A percentile compares a stretch with the other conserved stretches of the same genome.
These are phyloP conservation scores for Solanum phureja DNA, from an alignment of 257 asterid species.

Conservation along the genomic window DNA sequence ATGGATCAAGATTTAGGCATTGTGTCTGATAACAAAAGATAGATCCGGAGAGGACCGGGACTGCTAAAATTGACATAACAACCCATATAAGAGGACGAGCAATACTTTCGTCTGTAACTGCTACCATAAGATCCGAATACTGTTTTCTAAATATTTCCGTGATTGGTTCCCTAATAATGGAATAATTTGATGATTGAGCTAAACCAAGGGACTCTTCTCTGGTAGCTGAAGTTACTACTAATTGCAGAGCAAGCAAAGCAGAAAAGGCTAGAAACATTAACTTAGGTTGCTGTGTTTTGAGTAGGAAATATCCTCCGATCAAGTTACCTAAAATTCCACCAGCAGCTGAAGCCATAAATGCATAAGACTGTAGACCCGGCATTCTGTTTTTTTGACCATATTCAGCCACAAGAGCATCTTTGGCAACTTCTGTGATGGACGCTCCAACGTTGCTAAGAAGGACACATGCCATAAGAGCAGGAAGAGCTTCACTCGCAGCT, in stretches of 20 bases:
- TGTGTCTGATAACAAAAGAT: conserved; percentile 84
- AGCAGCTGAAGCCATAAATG: conserved; percentile 64
- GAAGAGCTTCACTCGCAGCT: conserved; percentile 45
- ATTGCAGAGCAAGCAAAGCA: conserved; percentile 46
- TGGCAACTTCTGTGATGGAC: conserved; percentile 74
- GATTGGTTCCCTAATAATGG: conserved; percentile 21
- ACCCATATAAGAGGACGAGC: conserved; percentile 54
- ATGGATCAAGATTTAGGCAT: conserved; percentile 54
- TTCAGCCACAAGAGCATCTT: conserved; percentile 78
- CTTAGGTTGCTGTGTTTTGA: conserved; percentile 42
- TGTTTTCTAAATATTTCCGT: conserved; percentile 34
- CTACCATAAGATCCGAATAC: conserved; percentile 43
- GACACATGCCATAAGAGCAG: conserved; percentile 51
- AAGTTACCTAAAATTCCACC: conserved; percentile 82
- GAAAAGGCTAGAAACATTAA: conserved; percentile 68
- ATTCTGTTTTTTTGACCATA: conserved; percentile 55
- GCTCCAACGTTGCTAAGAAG: conserved; percentile 74
- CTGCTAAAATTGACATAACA: conserved; percentile 39
- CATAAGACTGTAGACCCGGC: conserved; percentile 73
- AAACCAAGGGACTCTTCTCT: conserved; percentile 64
- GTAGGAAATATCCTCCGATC: conserved; percentile 61
- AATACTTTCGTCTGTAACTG: conserved; percentile 42
- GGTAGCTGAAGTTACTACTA: conserved; percentile 36
- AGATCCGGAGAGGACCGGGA: conserved; percentile 71
- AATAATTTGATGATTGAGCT: conserved; percentile 15